Percentiles rank a stretch among this genome's conserved stretches.
Evolutionary conservation across 2,329 filamentous ascomycete genomes (phyloP).

Genomic region (Zarea fungicola): DNA sequence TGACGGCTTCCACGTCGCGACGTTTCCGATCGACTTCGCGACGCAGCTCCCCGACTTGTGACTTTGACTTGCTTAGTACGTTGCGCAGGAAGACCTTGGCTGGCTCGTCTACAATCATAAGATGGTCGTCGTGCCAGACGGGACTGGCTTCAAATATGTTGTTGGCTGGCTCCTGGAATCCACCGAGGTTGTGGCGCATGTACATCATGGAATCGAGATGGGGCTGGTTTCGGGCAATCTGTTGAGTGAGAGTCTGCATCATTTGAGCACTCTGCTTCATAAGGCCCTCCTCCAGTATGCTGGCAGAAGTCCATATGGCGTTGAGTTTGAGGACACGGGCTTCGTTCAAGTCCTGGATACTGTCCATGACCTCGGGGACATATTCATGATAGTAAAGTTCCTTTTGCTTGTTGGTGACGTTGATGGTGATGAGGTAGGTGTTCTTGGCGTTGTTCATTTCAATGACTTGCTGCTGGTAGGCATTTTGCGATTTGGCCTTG

Average conservation of each 20-base stretch:
- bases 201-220: conserved; percentile 97
- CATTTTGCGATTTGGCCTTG: conserved; percentile 83
- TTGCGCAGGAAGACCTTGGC: conserved; percentile 91
- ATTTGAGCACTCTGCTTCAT: conserved; percentile 68
- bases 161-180: conserved; percentile 79
- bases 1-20: conserved; percentile 75
- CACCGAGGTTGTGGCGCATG: conserved; percentile 78
- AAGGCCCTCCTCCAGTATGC: conserved; percentile 73
- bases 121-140: conserved; percentile 90
- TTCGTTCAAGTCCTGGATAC: conserved; percentile 88
- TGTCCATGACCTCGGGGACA: conserved; percentile 87
- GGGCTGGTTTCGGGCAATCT: conserved; percentile 84
- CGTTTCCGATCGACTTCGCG: conserved; percentile 81
- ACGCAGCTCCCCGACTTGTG: conserved; percentile 71
- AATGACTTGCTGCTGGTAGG: conserved; percentile 84
- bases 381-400: conserved; percentile 97
- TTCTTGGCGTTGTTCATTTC: conserved; percentile 99
- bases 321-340: conserved; percentile 83
- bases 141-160: conserved; percentile 90
- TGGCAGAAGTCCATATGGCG: conserved; percentile 74
- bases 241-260: conserved; percentile 66
- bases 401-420: conserved; percentile 96
- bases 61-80: conserved; percentile 84
- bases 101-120: conserved; percentile 78
- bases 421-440: conserved; percentile 93